Conservation (phyloP, 2,329 filamentous ascomycete species). For the Pseudocercospora vitis region DNA sequence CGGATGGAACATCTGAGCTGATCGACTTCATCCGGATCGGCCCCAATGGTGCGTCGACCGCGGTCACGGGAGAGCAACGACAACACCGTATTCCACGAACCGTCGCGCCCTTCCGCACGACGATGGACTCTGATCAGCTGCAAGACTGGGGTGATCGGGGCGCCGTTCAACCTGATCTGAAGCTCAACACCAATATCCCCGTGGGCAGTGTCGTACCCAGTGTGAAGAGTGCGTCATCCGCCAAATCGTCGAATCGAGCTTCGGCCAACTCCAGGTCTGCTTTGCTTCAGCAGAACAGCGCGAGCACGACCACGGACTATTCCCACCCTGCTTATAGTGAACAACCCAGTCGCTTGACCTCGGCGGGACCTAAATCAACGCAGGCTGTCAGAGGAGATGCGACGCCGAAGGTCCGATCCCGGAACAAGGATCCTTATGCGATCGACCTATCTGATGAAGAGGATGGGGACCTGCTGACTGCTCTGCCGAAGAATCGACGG, state of each 20-base stretch:
- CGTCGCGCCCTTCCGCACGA: conserved; percentile 81
- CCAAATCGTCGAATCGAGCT: conserved; percentile 29
- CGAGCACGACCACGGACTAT: conserved; percentile 17
- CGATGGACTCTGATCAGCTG: conserved; percentile 83
- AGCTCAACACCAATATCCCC: conserved; percentile 23
- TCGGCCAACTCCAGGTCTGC: conserved; percentile 45
- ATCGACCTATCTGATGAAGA: conserved; percentile 65
- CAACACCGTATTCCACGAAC: conserved; percentile 74
- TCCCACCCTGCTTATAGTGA: conserved; percentile 20
- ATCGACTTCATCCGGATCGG: conserved; percentile 95
- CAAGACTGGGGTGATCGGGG: conserved; percentile 36
- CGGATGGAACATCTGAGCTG: conserved; percentile 75
- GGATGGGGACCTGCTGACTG: conserved; percentile 46
- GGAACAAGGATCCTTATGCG: conserved; percentile 87
- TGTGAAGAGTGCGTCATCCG: conserved; percentile 19
- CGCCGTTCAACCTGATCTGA: conserved; percentile 23
- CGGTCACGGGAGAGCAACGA: conserved; percentile 10
- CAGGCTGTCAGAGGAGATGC: conserved; percentile 10
- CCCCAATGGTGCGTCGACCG: conserved; percentile 54
- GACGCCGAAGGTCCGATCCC: conserved; percentile 64
- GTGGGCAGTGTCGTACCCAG: conserved; percentile 12
- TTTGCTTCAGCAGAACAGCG: conserved; percentile 19
- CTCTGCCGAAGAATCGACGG: conserved; percentile 43
- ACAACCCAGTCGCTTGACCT: conserved; percentile 19
- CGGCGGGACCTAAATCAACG: conserved; percentile 10